A percentile compares a stretch with the other conserved stretches of the same genome.
phyloP scores from a whole-genome alignment of 2,329 filamentous ascomycete genomes.

The Nannizziopsis arthrosporioides region DNA sequence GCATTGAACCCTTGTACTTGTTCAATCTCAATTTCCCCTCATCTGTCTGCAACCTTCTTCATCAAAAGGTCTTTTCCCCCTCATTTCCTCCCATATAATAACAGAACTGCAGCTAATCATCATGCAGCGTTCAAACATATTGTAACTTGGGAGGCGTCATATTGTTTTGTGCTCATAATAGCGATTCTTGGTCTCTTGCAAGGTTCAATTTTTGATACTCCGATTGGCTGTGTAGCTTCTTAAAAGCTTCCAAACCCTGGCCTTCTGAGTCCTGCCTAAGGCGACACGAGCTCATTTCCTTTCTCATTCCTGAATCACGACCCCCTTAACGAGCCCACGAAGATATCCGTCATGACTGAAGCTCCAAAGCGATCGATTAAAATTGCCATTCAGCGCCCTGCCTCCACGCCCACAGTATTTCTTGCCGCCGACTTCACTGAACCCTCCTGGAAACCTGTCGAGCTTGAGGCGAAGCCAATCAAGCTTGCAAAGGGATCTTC shows the following conservation, averaged over 20 bases:
- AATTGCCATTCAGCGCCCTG: slow-evolving; percentile 21
- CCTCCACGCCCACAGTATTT: slow-evolving; percentile 20
- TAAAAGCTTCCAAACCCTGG: background rate
- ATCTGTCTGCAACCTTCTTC: slow-evolving; percentile 1
- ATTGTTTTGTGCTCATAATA: background rate
- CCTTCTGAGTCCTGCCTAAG: background rate
- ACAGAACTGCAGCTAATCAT: background rate
- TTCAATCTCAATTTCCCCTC: slow-evolving; percentile 7
- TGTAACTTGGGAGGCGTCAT: slow-evolving; percentile 9
- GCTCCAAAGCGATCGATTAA: slow-evolving; percentile 16
- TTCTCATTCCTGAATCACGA: slow-evolving; percentile 4
- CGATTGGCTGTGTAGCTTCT: slow-evolving; percentile 5
- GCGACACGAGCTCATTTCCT: background rate
- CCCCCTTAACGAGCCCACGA: slow-evolving; percentile 16
- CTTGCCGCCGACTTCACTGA: slow-evolving; percentile 22
- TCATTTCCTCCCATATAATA: background rate
- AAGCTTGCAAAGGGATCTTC: slow-evolving; percentile 6
- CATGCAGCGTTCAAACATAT: background rate
- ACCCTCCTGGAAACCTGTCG: slow-evolving; percentile 21
- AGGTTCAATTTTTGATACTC: background rate
- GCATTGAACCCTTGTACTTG: slow-evolving; percentile 9
- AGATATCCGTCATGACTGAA: slow-evolving; percentile 13
- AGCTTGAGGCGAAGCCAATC: slow-evolving; percentile 19
- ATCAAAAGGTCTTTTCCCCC: background rate
- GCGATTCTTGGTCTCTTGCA: background rate